Conservation (phyloP, 768 basidiomycete species). For the Rossbeevera mucosa region DNA sequence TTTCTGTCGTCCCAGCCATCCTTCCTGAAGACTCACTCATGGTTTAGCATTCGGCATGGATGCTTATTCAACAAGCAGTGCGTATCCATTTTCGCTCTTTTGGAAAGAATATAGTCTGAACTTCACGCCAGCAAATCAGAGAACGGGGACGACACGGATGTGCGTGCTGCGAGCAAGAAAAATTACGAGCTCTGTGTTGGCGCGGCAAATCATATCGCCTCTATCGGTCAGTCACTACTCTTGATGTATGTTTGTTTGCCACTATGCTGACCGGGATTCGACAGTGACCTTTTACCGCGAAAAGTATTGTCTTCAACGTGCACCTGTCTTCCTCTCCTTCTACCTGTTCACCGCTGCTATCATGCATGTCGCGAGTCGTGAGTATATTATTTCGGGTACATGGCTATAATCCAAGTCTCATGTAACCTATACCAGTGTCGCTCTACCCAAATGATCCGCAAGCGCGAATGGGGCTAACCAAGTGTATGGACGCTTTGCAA, state of each 20-base stretch:
- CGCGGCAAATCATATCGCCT: slow-evolving; percentile 76
- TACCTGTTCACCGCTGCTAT: slow-evolving; percentile 77
- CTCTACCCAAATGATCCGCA: slow-evolving; percentile 66
- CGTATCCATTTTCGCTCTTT: slow-evolving; percentile 11
- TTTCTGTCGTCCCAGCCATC: not conserved
- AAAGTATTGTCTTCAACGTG: slow-evolving; percentile 54
- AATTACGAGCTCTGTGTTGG: slow-evolving; percentile 69
- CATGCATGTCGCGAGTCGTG: slow-evolving; percentile 73
- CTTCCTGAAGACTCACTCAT: slow-evolving; percentile 2
- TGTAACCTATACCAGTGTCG: slow-evolving; percentile 42
- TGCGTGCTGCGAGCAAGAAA: slow-evolving; percentile 50
- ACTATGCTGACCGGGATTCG: slow-evolving; percentile 1
- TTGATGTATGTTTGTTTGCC: not conserved
- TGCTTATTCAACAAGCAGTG: slow-evolving; percentile 36
- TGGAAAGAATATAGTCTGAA: not conserved
- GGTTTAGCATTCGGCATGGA: slow-evolving; percentile 25
- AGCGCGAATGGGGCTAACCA: slow-evolving; percentile 55
- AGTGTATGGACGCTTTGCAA: slow-evolving; percentile 62
- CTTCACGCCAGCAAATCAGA: slow-evolving; percentile 31
- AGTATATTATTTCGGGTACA: slow-evolving; percentile 26
- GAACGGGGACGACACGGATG: slow-evolving; percentile 48
- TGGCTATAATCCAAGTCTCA: not conserved
- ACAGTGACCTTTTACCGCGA: slow-evolving; percentile 58
- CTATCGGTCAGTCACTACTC: slow-evolving; percentile 44
- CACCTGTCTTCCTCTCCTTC: slow-evolving; percentile 69